Evolutionary conservation across 2,329 filamentous ascomycete species (phyloP).

Genomic region (Cercospora sp.): DNA sequence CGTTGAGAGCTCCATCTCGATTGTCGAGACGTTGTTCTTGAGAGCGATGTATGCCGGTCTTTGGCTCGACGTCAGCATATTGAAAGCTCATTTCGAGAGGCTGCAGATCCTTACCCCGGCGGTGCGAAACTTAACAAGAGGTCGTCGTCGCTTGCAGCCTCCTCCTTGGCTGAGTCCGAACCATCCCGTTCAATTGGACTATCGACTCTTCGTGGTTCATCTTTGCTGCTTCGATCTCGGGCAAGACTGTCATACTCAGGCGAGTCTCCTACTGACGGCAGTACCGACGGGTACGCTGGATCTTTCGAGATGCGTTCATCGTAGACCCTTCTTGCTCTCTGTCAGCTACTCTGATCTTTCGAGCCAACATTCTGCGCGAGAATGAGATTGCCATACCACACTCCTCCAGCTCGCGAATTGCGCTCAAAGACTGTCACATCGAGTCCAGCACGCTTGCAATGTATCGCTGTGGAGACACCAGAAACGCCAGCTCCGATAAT

Average conservation of each 20-base stretch:
- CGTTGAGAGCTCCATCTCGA: conserved; percentile 51
- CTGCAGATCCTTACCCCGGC: conserved; percentile 44
- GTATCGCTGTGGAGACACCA: conserved; percentile 50
- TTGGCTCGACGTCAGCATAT: background rate
- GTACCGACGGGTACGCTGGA: conserved; percentile 47
- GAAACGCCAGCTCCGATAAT: conserved; percentile 56
- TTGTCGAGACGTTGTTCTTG: conserved; percentile 56
- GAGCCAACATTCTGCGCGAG: background rate
- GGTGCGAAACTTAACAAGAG: conserved; percentile 43
- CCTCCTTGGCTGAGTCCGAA: background rate
- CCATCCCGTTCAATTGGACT: conserved; percentile 20
- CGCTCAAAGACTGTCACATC: conserved; percentile 58
- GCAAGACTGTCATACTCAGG: conserved; percentile 25
- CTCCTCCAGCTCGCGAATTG: conserved; percentile 53
- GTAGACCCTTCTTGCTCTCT: conserved; percentile 45
- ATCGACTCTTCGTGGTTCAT: conserved; percentile 15
- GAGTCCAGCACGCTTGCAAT: conserved; percentile 48
- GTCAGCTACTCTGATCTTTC: conserved; percentile 2
- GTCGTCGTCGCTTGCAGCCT: background rate
- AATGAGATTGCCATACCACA: conserved; percentile 49
- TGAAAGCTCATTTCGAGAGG: conserved; percentile 26
- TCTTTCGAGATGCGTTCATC: conserved; percentile 53
- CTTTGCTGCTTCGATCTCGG: background rate
- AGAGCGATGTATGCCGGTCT: conserved; percentile 54
- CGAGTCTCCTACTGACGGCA: conserved; percentile 41